Base-by-base conservation (phyloP, 768 basidiomycete genomes). In the Lentinus brumalis region DNA sequence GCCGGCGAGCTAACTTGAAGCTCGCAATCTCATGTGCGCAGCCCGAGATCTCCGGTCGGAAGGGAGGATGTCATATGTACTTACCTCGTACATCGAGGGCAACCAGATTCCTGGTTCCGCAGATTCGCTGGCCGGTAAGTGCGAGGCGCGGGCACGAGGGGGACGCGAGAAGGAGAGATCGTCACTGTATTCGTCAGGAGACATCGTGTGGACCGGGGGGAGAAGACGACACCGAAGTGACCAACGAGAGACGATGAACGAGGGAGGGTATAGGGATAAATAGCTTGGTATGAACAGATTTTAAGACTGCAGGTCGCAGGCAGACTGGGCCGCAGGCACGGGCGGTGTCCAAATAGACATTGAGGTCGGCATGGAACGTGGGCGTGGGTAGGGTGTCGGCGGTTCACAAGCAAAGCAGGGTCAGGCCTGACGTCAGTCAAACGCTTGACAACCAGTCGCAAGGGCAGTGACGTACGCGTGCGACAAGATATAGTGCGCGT, bases 201-300 rank as follows among this genome's bases (percentile, higher is more conserved):
- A 45, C 38, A 38, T 35, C 42, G 41, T 41, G 53, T 40, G 41
- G 53, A 29, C 31, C 53, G 41, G 21, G 38, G 30, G 26, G 50
- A 15, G 31, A 45, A 6, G 45, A 56, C 47, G 53, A 59, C 57
- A 58, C 50, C 56, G 26, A 50, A 29, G 38, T 21, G 40, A 21
- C 41, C 52, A 53, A 51, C 16, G 45, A 58, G 53, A 42, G 38
- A 30, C 31, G 40, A 44, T 29, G 42, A 44, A 40, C 18, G 50
- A 53, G 57, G 58, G 58, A 53, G 57, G 58, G 58, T 60, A 59
- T 59, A 61, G 42, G 31, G 15, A 63, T 59, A 61, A 65, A 67
- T 59, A 64, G 57, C 41, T 61, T 57, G 65, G 55, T 50, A 51
- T 51, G 52, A 49, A 49, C 51, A 61, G 29, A 38, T 56, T 55